A percentile compares a stretch with the other conserved stretches of the same genome.
Evolutionary conservation across 225 moss, liverwort and hornwort species (phyloP).

Genomic region (Pseudisothecium myosuroides): DNA sequence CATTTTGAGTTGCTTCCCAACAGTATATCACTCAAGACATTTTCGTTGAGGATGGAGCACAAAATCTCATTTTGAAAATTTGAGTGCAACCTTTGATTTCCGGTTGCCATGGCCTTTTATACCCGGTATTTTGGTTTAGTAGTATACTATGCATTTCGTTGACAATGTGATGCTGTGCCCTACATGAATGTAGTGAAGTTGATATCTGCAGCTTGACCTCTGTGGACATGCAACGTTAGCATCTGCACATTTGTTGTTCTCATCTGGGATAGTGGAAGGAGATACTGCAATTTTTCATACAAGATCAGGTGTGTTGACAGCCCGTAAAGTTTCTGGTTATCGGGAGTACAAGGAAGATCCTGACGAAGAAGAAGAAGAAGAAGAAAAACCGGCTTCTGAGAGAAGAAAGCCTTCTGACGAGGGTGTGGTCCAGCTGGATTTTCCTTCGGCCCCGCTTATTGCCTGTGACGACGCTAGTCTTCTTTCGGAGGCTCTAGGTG

Average conservation of each 20-base stretch:
- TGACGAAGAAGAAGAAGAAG: conserved; percentile 20
- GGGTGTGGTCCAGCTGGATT: conserved; percentile 82
- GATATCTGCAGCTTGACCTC: conserved; percentile 14
- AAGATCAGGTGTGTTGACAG: conserved; percentile 56
- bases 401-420: conserved; percentile 51
- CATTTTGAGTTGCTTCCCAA: neutral
- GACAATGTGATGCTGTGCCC: neutral
- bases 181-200: neutral
- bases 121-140: neutral
- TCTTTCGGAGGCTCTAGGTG: conserved; percentile 63
- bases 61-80: neutral
- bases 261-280: conserved; percentile 76
- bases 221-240: conserved; percentile 33
- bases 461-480: conserved; percentile 31
- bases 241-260: conserved; percentile 73
- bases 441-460: conserved; percentile 32
- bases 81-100: neutral
- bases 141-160: neutral
- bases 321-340: conserved; percentile 73
- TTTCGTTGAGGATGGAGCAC: neutral
- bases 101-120: neutral
- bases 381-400: conserved; percentile 13
- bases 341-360: conserved; percentile 32
- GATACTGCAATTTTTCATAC: conserved; percentile 66
- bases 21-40: neutral